A percentile compares a stretch with the other conserved stretches of the same genome.
Conservation (phyloP, 108 stramenopile genomes). For the Cylindrotheca fusiformis region DNA sequence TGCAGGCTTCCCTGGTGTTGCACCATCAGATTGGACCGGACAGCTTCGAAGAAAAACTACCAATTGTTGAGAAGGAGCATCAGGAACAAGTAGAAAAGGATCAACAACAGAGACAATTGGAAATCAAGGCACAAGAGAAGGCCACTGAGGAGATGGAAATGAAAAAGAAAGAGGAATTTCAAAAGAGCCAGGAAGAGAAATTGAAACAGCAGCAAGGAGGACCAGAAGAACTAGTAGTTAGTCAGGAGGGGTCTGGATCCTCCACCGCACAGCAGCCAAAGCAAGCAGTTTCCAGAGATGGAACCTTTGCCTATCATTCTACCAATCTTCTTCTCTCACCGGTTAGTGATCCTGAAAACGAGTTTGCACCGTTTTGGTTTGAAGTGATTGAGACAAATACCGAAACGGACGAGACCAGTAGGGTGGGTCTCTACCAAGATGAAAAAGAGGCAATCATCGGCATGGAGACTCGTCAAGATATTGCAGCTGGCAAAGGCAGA, state of each 20-base stretch:
- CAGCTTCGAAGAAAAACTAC: conserved; percentile 7
- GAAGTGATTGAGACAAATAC: conserved; percentile 14
- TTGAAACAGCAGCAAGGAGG: neutral
- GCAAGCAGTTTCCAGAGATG: neutral
- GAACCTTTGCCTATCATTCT: neutral
- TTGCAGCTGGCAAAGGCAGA: conserved; percentile 11
- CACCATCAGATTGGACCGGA: conserved; percentile 29
- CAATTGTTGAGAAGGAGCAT: conserved; percentile 17
- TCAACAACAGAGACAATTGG: neutral
- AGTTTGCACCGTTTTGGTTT: conserved; percentile 10
- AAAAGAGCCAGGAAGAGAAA: neutral
- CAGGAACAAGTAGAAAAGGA: conserved; percentile 20
- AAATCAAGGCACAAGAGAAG: neutral
- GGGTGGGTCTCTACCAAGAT: conserved; percentile 25
- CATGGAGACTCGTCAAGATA: conserved; percentile 22
- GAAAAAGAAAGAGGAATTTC: neutral
- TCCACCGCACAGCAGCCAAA: conserved; percentile 2
- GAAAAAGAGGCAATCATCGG: conserved; percentile 21
- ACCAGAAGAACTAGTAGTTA: neutral
- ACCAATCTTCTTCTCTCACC: neutral
- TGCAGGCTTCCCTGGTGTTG: conserved; percentile 44
- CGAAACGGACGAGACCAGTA: neutral
- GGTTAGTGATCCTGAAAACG: neutral
- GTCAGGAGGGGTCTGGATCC: conserved; percentile 1
- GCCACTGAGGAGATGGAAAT: neutral